Base-by-base conservation (phyloP, 164 flowering plant genomes). In the Sextonia rubra region DNA sequence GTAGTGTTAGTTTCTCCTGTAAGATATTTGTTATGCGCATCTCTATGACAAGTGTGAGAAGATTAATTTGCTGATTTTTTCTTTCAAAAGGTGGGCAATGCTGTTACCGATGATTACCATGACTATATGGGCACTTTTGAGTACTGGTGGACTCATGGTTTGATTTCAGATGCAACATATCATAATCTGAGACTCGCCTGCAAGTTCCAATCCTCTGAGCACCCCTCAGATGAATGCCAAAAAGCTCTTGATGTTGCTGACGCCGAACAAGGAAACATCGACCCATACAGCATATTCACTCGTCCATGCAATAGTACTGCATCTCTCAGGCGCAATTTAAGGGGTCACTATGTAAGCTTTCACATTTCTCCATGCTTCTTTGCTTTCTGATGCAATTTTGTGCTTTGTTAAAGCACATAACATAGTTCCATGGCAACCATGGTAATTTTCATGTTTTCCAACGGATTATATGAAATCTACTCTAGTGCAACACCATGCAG, bases 91-190 rank as follows among this genome's bases (percentile, higher is more conserved):
- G 99, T 93, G 67, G 99, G 99, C 48, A 95, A 95, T 85, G 97
- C 93, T 68, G 98, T 93, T 26, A 95, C 88, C 12, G 99, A 95
- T 84, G 99, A 95, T 82, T 86, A 86, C 78, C 84, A 88, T 80
- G 99, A 95, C 78, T 89, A 76, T 71, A 65, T 95, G 69, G 99
- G 99, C 74, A 91, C 98, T 8, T 95, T 95, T 74, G 94, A 95
- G 83, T 93, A 91, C 79, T 93, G 98, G 99, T 93, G 99, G 99
- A 88, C 92, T 37, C 98, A 90, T 77, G 99, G 96, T 65, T 73
- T 95, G 78, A 93, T 93, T 70, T 95, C 99, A 27, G 99, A 93
- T 84, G 83, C 90, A 12, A 91, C 99, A 22, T 93, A 90, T 82
- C 79, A 74, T 69, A 61, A 20, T 64, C 85, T 95, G 9, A 79